Conservation (phyloP, 2,329 filamentous ascomycete species). For the Colletotrichum plurivorum region DNA sequence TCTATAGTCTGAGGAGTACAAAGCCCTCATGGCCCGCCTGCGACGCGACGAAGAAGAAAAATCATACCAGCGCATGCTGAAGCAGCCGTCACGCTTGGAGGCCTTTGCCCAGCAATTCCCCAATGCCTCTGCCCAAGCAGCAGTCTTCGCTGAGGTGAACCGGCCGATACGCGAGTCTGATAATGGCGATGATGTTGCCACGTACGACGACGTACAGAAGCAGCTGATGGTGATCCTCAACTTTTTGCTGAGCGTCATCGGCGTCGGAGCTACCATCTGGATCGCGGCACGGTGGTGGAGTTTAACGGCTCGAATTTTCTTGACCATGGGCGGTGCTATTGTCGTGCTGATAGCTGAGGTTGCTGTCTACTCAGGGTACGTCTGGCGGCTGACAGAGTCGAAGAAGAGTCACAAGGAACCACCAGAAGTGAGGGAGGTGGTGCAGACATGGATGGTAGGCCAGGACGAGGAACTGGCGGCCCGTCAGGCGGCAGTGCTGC, state of each 20-base stretch:
- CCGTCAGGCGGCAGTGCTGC: conserved; percentile 5
- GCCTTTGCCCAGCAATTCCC: conserved; percentile 74
- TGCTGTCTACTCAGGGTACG: conserved; percentile 81
- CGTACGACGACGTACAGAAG: conserved; percentile 81
- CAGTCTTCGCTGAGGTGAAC: conserved; percentile 69
- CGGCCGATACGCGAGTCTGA: conserved; percentile 61
- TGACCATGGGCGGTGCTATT: conserved; percentile 79
- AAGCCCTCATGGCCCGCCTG: conserved; percentile 87
- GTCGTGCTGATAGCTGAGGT: conserved; percentile 83
- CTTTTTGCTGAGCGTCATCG: conserved; percentile 87
- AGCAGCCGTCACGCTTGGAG: conserved; percentile 69
- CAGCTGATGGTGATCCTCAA: conserved; percentile 90
- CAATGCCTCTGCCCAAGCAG: conserved; percentile 60
- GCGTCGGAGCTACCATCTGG: conserved; percentile 84
- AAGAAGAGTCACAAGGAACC: conserved; percentile 73
- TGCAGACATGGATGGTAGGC: conserved; percentile 79
- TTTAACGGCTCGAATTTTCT: conserved; percentile 76
- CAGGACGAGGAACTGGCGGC: conserved; percentile 47
- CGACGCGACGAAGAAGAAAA: conserved; percentile 86
- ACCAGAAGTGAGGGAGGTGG: conserved; percentile 77
- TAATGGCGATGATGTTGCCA: conserved; percentile 74
- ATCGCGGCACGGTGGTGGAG: conserved; percentile 84
- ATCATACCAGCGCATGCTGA: conserved; percentile 85
- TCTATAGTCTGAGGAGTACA: conserved; percentile 81
- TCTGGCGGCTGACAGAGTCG: conserved; percentile 78